These are phyloP conservation scores for Termitomyces titanicus DNA, from an alignment of 768 basidiomycete genomes.

Conservation along the genomic window DNA sequence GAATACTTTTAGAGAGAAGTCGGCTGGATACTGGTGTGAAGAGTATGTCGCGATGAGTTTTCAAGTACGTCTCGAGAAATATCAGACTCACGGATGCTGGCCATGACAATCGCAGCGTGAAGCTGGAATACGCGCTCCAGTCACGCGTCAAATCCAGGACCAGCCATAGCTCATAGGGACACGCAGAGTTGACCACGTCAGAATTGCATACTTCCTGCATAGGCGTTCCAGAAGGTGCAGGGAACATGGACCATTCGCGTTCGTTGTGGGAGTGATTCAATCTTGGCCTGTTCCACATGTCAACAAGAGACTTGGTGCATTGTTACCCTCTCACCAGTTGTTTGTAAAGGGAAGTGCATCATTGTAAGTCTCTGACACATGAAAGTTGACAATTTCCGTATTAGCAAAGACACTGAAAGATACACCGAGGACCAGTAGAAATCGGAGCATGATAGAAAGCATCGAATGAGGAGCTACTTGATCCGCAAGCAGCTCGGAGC, in stretches of 20 bases:
- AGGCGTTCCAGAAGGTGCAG: slow-evolving; percentile 37
- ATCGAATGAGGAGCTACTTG: no score
- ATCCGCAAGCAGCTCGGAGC: no score
- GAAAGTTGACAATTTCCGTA: slow-evolving; percentile 66
- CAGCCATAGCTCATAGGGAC: slow-evolving; percentile 47
- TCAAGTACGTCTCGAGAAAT: background rate
- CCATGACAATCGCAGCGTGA: slow-evolving; percentile 54
- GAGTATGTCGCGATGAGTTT: background rate
- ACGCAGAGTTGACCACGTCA: slow-evolving; percentile 15
- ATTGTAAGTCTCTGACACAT: slow-evolving; percentile 23
- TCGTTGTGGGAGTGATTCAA: slow-evolving; percentile 30
- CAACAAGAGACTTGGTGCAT: background rate
- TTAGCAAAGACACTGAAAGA: slow-evolving; percentile 37
- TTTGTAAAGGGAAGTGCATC: slow-evolving; percentile 16
- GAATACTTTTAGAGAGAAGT: slow-evolving; percentile 37
- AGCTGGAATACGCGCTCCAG: slow-evolving; percentile 40
- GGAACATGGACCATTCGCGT: slow-evolving; percentile 33
- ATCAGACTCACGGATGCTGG: slow-evolving; percentile 45
- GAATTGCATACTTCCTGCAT: slow-evolving; percentile 33
- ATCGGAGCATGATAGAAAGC: slow-evolving; percentile 2
- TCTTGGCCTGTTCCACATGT: slow-evolving; percentile 31
- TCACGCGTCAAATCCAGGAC: slow-evolving; percentile 38
- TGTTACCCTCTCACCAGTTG: slow-evolving; percentile 24
- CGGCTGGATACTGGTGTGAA: slow-evolving; percentile 38
- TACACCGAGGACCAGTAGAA: slow-evolving; percentile 1